phyloP scores from a whole-genome alignment of 768 basidiomycete species.

The Pulveroboletus sp. region DNA sequence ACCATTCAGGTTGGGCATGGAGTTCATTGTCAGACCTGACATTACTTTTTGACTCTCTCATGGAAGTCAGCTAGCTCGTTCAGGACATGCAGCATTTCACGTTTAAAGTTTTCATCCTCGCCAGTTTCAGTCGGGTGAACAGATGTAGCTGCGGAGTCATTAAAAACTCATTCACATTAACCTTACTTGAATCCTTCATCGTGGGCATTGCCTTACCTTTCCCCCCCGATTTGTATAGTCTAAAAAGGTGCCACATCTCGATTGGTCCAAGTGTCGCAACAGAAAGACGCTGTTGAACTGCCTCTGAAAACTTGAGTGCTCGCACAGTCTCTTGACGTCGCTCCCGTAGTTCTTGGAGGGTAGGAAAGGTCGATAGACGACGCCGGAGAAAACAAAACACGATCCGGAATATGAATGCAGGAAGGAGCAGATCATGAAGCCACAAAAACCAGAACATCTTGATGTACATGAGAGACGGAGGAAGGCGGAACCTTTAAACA shows the following conservation, averaged over 20 bases:
- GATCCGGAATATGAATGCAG: conserved; percentile 46
- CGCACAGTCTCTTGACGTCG: conserved; percentile 44
- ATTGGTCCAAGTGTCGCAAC: conserved; percentile 43
- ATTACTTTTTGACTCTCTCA: conserved; percentile 61
- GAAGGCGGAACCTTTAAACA: not conserved
- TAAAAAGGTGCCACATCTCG: conserved; percentile 53
- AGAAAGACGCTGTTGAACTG: conserved; percentile 43
- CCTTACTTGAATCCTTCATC: conserved; percentile 3
- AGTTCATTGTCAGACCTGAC: not conserved
- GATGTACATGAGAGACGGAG: conserved; percentile 1
- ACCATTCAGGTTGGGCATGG: conserved; percentile 1
- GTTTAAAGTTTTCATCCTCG: conserved; percentile 40
- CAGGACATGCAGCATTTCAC: conserved; percentile 36
- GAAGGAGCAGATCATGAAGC: conserved; percentile 53
- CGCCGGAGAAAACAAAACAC: conserved; percentile 46
- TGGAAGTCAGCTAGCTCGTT: conserved; percentile 54
- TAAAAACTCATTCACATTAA: not conserved
- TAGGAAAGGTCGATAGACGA: conserved; percentile 51
- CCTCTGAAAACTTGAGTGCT: conserved; percentile 50
- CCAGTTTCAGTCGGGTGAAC: conserved; percentile 6
- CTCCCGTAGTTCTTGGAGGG: conserved; percentile 47
- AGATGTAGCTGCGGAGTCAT: not conserved
- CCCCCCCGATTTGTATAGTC: conserved; percentile 36
- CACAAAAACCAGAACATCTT: conserved; percentile 64
- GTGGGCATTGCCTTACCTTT: conserved; percentile 32